Base-by-base conservation (phyloP, 805 yeast genomes). In the Candida easanensis region DNA sequence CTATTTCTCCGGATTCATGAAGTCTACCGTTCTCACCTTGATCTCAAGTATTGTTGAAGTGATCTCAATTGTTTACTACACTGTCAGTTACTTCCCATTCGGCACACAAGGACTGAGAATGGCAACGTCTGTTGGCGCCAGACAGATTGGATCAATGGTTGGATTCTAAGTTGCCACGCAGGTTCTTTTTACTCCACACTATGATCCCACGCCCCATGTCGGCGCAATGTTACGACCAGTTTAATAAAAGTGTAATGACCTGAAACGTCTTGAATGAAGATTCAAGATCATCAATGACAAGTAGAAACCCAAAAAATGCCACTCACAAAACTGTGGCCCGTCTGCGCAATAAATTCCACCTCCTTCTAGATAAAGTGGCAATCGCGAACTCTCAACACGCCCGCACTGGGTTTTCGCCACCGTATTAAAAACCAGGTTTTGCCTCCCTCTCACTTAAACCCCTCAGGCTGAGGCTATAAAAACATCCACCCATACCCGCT, bases 51-150 rank as follows among this genome's bases (percentile, higher is more conserved):
- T 84, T 2, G 63, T 86, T 10, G 97, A 93, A 63, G 69, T 90
- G 8, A 64, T 93, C 43, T 91, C 97, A 1, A 89, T 93, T n/a
- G 56, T 88, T 5, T 90, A 90, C 71, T 93, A 93, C 62, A 82
- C 93, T 0, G 73, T 91, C 33, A 86, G 96, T 56, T 93, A 93
- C 64, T 91, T 93, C 74, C 99, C 99, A 13, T 85, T 90, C 68
- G 99, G 99, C 11, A 86, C 91, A 1, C 84, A 85, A 48, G 84
- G 95, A 2, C 56, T 82, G 38, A 66, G 75, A 48, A 69, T 80
- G 62, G 73, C 83, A 1, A 69, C 79, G 14, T 65, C 77, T 18
- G 66, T 82, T 6, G 88, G 84, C 5, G 63, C 76, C 5, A 70
- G 76, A 44, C 80, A 78, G 43, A 53, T 57, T 14, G 49, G 53